Conservation (phyloP, 192 early-diverging fungal genomes). For the Coemansia erecta region DNA sequence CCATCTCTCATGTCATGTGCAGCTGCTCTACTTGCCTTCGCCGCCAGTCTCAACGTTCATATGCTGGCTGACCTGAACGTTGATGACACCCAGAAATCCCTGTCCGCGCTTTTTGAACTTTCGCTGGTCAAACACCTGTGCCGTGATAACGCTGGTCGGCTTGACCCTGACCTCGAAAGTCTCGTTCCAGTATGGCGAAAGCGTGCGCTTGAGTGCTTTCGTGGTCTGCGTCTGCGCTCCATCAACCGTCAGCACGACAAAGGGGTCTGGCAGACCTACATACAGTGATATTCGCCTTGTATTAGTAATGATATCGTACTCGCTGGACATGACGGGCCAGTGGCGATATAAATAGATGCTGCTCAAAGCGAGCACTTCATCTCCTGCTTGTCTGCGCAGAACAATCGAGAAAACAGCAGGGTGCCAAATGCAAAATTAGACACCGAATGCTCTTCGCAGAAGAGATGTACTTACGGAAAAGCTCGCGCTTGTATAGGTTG, state of each 20-base stretch:
- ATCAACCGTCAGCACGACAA: constrained; percentile 94
- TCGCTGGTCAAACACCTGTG: constrained; percentile 97
- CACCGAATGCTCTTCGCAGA: not conserved
- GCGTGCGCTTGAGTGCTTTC: constrained; percentile 76
- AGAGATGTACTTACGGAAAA: constrained; percentile 62
- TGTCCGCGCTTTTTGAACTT: constrained; percentile 93
- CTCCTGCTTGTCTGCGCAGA: too few species aligned
- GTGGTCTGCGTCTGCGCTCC: constrained; percentile 95
- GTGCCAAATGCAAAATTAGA: not conserved
- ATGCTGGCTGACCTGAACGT: constrained; percentile 78
- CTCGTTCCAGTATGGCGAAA: constrained; percentile 98
- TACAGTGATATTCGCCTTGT: too few species aligned
- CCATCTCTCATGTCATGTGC: not conserved
- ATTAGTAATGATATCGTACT: not conserved
- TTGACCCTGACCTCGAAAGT: constrained; percentile 52
- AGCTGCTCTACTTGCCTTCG: constrained; percentile 43
- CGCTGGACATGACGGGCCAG: not conserved
- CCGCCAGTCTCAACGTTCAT: constrained; percentile 77
- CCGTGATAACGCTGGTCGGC: constrained; percentile 71
- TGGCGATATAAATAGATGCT: not conserved
- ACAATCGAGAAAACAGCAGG: not conserved
- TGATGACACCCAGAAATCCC: constrained; percentile 89
- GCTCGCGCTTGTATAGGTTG: constrained; percentile 85
- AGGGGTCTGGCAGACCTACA: constrained; percentile 84
- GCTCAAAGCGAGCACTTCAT: not conserved